A percentile compares a stretch with the other conserved stretches of the same genome.
Evolutionary conservation across 1,284 basidiomycete genomes (phyloP).

Genomic region (Cystobasidium slooffiae): DNA sequence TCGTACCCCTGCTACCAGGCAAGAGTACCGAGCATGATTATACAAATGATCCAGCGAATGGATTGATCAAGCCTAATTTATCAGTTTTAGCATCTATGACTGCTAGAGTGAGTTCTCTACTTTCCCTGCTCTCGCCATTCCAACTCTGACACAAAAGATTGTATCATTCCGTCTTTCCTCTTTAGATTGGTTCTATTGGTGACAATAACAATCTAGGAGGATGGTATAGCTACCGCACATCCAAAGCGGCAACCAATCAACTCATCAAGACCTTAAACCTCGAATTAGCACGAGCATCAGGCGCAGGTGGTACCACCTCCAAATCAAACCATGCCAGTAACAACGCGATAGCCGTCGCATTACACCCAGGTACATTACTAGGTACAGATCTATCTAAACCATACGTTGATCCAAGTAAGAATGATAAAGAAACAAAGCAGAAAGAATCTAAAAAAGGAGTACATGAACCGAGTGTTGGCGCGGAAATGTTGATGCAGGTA

Average conservation of each 20-base stretch:
- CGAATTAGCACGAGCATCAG: conserved; percentile 49
- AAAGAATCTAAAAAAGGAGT: conserved; percentile 49
- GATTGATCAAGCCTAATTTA: conserved; percentile 54
- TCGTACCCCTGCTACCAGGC: conserved; percentile 60
- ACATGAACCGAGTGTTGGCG: conserved; percentile 63
- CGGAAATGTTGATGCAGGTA: conserved; percentile 65
- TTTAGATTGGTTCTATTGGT: conserved; percentile 41
- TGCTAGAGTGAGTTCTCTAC: conserved; percentile 59
- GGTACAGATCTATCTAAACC: conserved; percentile 53
- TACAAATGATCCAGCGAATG: conserved; percentile 56
- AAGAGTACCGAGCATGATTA: conserved; percentile 50
- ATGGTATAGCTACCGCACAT: conserved; percentile 47
- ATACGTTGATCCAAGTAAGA: conserved; percentile 50
- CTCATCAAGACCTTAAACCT: conserved; percentile 53
- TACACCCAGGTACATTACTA: conserved; percentile 54
- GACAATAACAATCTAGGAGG: conserved; percentile 45
- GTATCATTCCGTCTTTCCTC: background rate
- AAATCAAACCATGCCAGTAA: conserved; percentile 15
- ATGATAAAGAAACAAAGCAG: conserved; percentile 47
- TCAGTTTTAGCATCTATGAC: conserved; percentile 59
- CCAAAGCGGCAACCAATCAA: conserved; percentile 57
- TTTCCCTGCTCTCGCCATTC: background rate
- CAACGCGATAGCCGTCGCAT: conserved; percentile 50
- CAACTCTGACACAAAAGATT: background rate
- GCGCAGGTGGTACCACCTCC: conserved; percentile 30